Base-by-base conservation (phyloP, 2,329 filamentous ascomycete species). In the Cadophora malorum region DNA sequence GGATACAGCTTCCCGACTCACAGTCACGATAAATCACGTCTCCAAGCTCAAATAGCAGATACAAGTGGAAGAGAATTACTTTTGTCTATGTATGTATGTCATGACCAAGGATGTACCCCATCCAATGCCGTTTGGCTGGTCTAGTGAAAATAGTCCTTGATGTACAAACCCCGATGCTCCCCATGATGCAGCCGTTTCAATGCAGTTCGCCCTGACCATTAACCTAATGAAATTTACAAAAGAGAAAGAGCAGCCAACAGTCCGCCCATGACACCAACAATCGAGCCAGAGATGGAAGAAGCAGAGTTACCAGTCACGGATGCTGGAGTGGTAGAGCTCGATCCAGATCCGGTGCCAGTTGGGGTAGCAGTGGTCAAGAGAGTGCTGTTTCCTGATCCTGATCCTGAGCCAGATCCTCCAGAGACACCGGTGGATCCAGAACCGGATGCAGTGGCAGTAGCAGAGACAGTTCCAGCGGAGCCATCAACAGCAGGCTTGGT, bases 181-280 rank as follows among this genome's bases (percentile, higher is more conserved):
- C 31, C 16, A n/a, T 49, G 31, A 65, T 67, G 61, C 61, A 67
- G 33, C 66, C 64, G 50, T 52, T 64, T 49, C n/a, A 38, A 68
- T 59, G 55, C 64, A 58, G 33, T 56, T 33, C 63, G n/a, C 55
- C 61, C 50, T 35, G 59, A 16, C 21, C 61, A 50, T 63, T 60
- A 61, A 52, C 53, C 25, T 14, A 9, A 52, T 33, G 33, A 31
- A 67, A 68, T 71, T 71, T 75, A 76, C 73, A 76, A 71, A 58
- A 72, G 70, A 23, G 69, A 64, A 41, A 71, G 25, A 49, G 72
- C 72, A 58, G 69, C 71, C 23, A 73, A 55, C 19, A 74, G 33
- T 53, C 69, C 71, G 66, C 66, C 72, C 7, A 74, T 31, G 47
- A 61, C 67, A 41, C 65, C 72, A 45, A 72, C 61, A 59, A 73